Evolutionary conservation across 129 eudicot species (phyloP).

Genomic region (Glebionis coronaria): DNA sequence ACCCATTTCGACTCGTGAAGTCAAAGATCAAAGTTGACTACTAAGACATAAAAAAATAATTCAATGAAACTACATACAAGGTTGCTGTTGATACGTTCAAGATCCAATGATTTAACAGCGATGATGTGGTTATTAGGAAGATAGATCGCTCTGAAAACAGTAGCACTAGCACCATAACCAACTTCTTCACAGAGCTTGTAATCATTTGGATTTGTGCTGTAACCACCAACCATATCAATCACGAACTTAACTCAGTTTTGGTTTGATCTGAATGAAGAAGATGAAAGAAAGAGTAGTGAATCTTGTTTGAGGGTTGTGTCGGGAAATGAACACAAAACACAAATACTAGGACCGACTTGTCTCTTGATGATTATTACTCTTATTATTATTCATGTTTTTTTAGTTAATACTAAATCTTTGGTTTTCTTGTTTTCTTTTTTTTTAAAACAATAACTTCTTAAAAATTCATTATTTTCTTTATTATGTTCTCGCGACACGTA

Average conservation of each 20-base stretch:
- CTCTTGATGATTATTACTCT: no score
- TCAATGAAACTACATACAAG: conserved; percentile 35
- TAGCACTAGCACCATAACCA: conserved; percentile 93
- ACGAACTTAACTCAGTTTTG: no score
- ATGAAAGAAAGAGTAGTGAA: conserved; percentile 7
- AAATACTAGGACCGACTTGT: no score
- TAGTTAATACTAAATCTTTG: no score
- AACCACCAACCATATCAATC: conserved; percentile 53
- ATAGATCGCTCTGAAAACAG: conserved; percentile 85
- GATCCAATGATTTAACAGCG: conserved; percentile 98
- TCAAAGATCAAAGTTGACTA: background rate
- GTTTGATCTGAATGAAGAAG: conserved; percentile 19
- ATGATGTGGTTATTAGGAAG: conserved; percentile 73
- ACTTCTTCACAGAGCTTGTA: conserved; percentile 87
- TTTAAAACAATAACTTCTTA: no score
- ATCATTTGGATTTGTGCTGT: conserved; percentile 57
- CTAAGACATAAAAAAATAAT: no score
- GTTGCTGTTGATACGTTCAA: conserved; percentile 94
- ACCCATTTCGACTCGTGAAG: no score
- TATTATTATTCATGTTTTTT: no score
- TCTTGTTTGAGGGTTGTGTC: conserved; percentile 6
- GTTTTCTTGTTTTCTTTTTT: no score
- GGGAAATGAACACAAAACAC: no score
- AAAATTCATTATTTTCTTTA: no score
- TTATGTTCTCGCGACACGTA: no score